These are phyloP conservation scores for Ramalina intermedia DNA, from an alignment of 495 filamentous ascomycete species.

Conservation along the genomic window DNA sequence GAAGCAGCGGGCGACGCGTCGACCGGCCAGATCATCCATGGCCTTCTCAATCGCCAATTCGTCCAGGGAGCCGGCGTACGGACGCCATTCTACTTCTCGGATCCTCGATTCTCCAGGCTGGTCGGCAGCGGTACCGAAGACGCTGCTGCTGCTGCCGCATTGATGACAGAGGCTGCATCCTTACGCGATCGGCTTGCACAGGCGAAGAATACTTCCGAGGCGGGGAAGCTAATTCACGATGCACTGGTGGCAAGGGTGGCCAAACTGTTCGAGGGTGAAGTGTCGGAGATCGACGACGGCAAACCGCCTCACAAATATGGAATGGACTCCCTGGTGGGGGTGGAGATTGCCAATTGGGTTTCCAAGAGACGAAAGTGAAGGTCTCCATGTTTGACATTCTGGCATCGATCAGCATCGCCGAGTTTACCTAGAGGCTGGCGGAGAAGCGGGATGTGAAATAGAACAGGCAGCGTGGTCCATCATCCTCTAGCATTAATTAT, in stretches of 20 bases:
- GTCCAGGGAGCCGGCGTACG: conserved; percentile 2
- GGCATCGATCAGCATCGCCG: neutral
- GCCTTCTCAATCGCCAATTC: conserved; percentile 8
- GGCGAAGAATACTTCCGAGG: neutral
- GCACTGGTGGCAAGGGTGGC: conserved; percentile 11
- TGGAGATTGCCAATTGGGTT: conserved; percentile 28
- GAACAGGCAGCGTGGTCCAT: conserved; percentile 15
- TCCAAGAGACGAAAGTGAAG: conserved; percentile 17
- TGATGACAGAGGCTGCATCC: neutral
- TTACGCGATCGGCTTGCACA: neutral
- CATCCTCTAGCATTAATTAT: too few species aligned
- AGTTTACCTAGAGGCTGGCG: neutral
- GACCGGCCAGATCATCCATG: conserved; percentile 9
- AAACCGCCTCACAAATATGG: conserved; percentile 20
- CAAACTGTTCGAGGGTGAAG: conserved; percentile 6
- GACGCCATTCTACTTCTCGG: conserved; percentile 11
- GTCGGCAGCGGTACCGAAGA: neutral
- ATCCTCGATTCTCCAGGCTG: conserved; percentile 9
- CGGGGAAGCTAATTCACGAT: conserved; percentile 1
- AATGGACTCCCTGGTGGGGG: conserved; percentile 26
- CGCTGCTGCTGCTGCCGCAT: neutral
- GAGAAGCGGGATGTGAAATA: neutral
- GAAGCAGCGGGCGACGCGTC: neutral
- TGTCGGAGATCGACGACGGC: conserved; percentile 11
- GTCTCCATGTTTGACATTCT: conserved; percentile 23